Percentiles rank a stretch among this genome's conserved stretches.
phyloP scores from a whole-genome alignment of 805 yeast species.

The Saccharomyces paradoxus region DNA sequence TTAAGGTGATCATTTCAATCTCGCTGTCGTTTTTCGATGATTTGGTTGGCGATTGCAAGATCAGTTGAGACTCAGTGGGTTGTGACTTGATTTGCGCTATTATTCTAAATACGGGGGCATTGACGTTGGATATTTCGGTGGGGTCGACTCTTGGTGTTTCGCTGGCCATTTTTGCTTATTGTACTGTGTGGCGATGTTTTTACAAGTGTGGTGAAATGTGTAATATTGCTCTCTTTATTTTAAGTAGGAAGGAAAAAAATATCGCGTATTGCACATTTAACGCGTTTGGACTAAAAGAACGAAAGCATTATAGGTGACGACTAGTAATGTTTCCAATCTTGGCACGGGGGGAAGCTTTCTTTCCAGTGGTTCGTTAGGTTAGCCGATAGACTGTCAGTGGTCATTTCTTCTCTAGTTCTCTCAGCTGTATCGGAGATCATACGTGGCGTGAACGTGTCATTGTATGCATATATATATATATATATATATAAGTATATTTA shows the following conservation, averaged over 20 bases:
- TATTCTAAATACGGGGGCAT: constrained; percentile 26
- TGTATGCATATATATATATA: no score
- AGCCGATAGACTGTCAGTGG: no score
- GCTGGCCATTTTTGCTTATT: constrained; percentile 17
- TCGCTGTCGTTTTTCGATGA: constrained; percentile 24
- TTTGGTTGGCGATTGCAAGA: constrained; percentile 22
- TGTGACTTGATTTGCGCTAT: constrained; percentile 28
- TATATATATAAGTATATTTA: no score
- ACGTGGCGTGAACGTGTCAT: no score
- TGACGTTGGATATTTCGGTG: constrained; percentile 17
- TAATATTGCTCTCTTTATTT: background rate
- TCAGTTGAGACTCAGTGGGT: constrained; percentile 22
- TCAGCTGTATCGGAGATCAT: no score
- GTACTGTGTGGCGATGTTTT: background rate
- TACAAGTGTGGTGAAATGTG: background rate
- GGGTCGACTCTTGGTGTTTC: constrained; percentile 31
- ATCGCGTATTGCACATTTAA: background rate
- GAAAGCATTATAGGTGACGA: background rate
- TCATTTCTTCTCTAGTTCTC: no score
- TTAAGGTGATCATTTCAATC: constrained; percentile 22
- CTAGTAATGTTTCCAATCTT: background rate
- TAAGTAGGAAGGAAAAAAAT: background rate
- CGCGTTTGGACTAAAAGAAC: background rate
- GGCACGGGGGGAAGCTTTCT: background rate
- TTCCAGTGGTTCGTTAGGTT: background rate